Evolutionary conservation across 1,284 basidiomycete species (phyloP).

Genomic region (Cutaneotrichosporon dermatis): DNA sequence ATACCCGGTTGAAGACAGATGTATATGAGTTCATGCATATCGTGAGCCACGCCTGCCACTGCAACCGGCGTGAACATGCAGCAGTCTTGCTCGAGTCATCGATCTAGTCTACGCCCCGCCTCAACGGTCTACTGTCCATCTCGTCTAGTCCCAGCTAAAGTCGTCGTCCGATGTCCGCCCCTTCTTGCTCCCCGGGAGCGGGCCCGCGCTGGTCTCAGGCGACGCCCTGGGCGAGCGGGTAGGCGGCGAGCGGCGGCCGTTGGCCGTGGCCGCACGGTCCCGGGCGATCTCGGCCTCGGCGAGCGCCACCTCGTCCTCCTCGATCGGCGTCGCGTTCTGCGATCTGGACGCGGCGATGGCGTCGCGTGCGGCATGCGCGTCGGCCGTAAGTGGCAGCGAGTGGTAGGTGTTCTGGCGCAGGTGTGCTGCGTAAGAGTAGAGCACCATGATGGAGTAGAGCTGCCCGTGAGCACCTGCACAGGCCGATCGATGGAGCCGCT

Average conservation of each 20-base stretch:
- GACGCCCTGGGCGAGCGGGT: neutral
- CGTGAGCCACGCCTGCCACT: neutral
- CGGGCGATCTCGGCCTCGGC: slow-evolving; percentile 15
- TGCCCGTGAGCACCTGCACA: slow-evolving; percentile 38
- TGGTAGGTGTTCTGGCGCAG: slow-evolving; percentile 88
- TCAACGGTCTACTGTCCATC: neutral
- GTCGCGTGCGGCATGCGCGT: slow-evolving; percentile 9
- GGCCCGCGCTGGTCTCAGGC: neutral
- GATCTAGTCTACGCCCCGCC: too few species aligned
- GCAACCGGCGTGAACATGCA: too few species aligned
- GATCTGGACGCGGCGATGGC: neutral
- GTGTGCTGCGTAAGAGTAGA: slow-evolving; percentile 93
- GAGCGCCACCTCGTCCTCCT: slow-evolving; percentile 10
- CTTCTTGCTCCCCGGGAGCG: neutral
- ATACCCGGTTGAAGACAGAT: too few species aligned
- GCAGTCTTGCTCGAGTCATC: too few species aligned
- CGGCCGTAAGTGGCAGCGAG: slow-evolving; percentile 60
- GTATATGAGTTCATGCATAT: neutral
- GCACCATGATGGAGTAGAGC: slow-evolving; percentile 85
- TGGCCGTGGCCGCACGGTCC: neutral
- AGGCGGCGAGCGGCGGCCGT: neutral
- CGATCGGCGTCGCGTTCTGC: neutral
- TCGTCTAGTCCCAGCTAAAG: slow-evolving; percentile 34
- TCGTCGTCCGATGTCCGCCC: slow-evolving; percentile 22
- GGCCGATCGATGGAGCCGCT: too few species aligned